phyloP scores from a whole-genome alignment of 306 rosid genomes.

The Mimosa pudica region DNA sequence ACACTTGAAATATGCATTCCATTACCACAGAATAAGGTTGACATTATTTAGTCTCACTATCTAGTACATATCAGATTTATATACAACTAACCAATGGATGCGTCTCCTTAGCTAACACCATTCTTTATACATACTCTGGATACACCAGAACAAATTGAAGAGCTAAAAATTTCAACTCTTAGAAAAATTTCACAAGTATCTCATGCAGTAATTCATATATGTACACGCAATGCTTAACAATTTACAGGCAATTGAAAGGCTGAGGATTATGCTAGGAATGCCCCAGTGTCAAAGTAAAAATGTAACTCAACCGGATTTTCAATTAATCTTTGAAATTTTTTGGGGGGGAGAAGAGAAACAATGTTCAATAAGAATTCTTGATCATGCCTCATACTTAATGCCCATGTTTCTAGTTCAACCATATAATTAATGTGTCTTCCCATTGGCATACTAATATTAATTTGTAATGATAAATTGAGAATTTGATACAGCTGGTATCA shows the following conservation, averaged over 20 bases:
- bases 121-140: neutral
- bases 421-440: neutral
- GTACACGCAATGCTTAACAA: neutral
- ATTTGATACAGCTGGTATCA: neutral
- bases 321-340: too few relatives aligned
- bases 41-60: neutral
- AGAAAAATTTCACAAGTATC: neutral
- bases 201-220: neutral
- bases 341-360: too few relatives aligned
- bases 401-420: neutral
- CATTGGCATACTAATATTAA: neutral
- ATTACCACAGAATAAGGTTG: neutral
- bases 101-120: neutral
- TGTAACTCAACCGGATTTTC: too few relatives aligned
- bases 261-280: neutral
- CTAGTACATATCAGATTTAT: neutral
- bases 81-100: neutral
- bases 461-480: neutral
- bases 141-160: neutral
- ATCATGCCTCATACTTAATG: conserved; percentile 1
- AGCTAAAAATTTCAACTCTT: neutral
- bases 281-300: neutral
- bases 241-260: neutral
- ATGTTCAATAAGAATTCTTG: neutral
- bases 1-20: neutral